phyloP scores from a whole-genome alignment of 768 basidiomycete species.

The Gloeopeniophorella convolvens region DNA sequence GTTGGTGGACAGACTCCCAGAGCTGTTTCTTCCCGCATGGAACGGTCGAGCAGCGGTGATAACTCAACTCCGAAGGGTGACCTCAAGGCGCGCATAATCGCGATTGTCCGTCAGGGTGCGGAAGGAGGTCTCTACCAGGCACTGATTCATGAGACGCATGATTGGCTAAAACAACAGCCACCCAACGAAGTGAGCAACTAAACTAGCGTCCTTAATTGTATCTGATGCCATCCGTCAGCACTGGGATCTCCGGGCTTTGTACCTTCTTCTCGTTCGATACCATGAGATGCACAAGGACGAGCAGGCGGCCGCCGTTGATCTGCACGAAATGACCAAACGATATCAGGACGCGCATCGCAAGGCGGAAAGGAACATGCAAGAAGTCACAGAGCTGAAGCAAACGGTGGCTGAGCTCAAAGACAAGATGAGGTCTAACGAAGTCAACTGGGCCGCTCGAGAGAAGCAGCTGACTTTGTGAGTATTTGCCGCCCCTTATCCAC shows the following conservation, averaged over 20 bases:
- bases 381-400: constrained; percentile 5
- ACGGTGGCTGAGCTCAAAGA: constrained; percentile 13
- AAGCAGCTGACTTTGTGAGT: constrained; percentile 14
- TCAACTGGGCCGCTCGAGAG: constrained; percentile 11
- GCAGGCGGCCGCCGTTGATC: constrained; percentile 14
- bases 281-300: constrained; percentile 22
- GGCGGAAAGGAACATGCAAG: constrained; percentile 8
- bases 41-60: background rate
- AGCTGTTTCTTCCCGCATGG: constrained; percentile 3
- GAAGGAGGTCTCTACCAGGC: constrained; percentile 17
- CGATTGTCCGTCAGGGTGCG: constrained; percentile 21
- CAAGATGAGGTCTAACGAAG: constrained; percentile 12
- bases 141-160: constrained; percentile 15
- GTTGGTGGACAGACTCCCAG: constrained; percentile 12
- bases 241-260: constrained; percentile 21
- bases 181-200: constrained; percentile 17
- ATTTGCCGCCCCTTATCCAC: background rate
- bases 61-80: constrained; percentile 5
- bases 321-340: constrained; percentile 15
- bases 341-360: constrained; percentile 17
- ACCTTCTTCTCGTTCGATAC: constrained; percentile 19
- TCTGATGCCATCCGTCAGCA: constrained; percentile 10
- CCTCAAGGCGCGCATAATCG: constrained; percentile 17
- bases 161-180: constrained; percentile 18
- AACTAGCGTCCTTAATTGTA: background rate